Conservation (phyloP, 2,329 filamentous ascomycete species). For the Sarocladium strictum region DNA sequence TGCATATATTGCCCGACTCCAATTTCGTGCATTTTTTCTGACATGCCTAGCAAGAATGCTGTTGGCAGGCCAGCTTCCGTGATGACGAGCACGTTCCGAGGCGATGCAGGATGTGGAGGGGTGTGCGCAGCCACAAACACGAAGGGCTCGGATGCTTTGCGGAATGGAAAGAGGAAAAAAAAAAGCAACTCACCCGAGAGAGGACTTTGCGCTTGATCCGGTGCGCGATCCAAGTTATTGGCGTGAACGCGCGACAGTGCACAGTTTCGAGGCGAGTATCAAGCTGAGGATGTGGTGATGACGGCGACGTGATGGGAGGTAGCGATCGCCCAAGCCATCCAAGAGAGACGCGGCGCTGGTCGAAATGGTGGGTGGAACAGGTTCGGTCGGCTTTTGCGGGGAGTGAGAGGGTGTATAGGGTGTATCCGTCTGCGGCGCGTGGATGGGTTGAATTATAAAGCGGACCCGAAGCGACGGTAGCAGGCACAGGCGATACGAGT, state of each 20-base stretch:
- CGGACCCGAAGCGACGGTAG: slow-evolving; percentile 5
- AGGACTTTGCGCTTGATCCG: too few relatives aligned
- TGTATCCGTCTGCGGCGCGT: slow-evolving; percentile 1
- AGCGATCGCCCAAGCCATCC: neutral
- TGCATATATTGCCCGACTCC: neutral
- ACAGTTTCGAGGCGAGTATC: neutral
- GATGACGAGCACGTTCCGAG: too few relatives aligned
- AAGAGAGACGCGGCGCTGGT: neutral
- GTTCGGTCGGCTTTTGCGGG: slow-evolving; percentile 4
- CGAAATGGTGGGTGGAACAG: slow-evolving; percentile 6
- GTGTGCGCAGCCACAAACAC: too few relatives aligned
- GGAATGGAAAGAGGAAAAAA: too few relatives aligned
- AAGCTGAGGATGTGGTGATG: neutral
- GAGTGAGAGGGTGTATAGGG: slow-evolving; percentile 4
- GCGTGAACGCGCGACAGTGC: neutral
- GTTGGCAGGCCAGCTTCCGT: too few relatives aligned
- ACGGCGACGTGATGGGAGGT: slow-evolving; percentile 1
- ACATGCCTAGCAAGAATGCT: neutral
- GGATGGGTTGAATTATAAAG: slow-evolving; percentile 7
- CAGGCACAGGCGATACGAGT: neutral
- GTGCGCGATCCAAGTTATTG: too few relatives aligned
- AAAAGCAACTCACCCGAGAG: too few relatives aligned
- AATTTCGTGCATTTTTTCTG: neutral
- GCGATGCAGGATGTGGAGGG: too few relatives aligned
- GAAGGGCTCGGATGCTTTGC: too few relatives aligned